Conservation (phyloP, 2,329 filamentous ascomycete species). For the Torrubiella hemipterigena region DNA sequence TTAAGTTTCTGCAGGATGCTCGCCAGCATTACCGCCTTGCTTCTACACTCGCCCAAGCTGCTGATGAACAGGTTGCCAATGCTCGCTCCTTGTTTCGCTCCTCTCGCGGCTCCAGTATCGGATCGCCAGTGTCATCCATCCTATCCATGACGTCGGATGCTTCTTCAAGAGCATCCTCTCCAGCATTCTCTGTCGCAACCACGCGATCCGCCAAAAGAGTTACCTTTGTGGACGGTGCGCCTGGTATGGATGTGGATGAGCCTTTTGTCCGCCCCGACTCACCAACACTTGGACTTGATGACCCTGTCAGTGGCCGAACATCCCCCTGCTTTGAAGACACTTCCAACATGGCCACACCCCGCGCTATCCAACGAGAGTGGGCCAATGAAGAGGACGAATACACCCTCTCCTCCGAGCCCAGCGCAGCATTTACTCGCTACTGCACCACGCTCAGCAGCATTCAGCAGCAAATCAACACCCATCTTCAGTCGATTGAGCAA, state of each 20-base stretch:
- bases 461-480: conserved; percentile 33
- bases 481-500: conserved; percentile 32
- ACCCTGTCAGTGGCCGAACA: conserved; percentile 11
- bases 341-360: conserved; percentile 1
- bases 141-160: conserved; percentile 30
- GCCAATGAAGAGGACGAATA: neutral
- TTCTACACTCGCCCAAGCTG: conserved; percentile 31
- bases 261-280: conserved; percentile 46
- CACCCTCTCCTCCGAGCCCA: conserved; percentile 22
- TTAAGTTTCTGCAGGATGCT: conserved; percentile 37
- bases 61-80: conserved; percentile 27
- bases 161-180: conserved; percentile 33
- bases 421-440: conserved; percentile 34
- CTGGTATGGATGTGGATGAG: conserved; percentile 23
- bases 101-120: conserved; percentile 24
- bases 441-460: conserved; percentile 34
- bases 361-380: conserved; percentile 1
- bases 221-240: conserved; percentile 23
- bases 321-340: conserved; percentile 5
- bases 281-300: conserved; percentile 45
- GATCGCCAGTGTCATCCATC: conserved; percentile 34
- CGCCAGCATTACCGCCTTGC: conserved; percentile 38
- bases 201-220: conserved; percentile 26
- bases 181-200: conserved; percentile 24
- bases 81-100: conserved; percentile 26